Evolutionary conservation across 371 early-diverging fungal genomes (phyloP).

Genomic region (Actinomucor elegans): DNA sequence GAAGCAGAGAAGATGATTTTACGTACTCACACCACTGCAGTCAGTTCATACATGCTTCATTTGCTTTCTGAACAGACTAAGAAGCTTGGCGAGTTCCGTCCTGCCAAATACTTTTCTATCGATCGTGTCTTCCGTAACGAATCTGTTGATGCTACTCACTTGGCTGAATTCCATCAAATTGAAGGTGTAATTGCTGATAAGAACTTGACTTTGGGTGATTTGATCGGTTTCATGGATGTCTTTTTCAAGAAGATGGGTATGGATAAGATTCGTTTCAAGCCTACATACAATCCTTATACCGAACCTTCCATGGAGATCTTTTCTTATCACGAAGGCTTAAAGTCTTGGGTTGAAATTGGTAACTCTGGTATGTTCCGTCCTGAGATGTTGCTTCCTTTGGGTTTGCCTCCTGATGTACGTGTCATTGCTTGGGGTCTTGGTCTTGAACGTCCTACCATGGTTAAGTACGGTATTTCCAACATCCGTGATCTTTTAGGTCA

Average conservation of each 20-base stretch:
- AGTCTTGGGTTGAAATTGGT: slow-evolving; percentile 99
- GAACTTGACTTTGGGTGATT: slow-evolving; percentile 93
- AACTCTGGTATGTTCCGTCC: slow-evolving; percentile 99
- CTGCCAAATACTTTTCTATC: slow-evolving; percentile 99
- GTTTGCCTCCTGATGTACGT: slow-evolving; percentile 94
- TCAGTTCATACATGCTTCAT: slow-evolving; percentile 93
- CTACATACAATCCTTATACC: slow-evolving; percentile 99
- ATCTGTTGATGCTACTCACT: slow-evolving; percentile 98
- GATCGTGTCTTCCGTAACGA: slow-evolving; percentile 99
- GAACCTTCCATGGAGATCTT: slow-evolving; percentile 99
- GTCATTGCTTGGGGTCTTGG: slow-evolving; percentile 99
- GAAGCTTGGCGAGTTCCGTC: slow-evolving; percentile 70
- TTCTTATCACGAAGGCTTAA: slow-evolving; percentile 95
- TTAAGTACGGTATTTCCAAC: slow-evolving; percentile 97
- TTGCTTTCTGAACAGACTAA: slow-evolving; percentile 85
- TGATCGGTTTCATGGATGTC: slow-evolving; percentile 96
- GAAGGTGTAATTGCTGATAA: slow-evolving; percentile 99
- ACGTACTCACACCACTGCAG: slow-evolving; percentile 99
- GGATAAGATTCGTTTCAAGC: slow-evolving; percentile 98
- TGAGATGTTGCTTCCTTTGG: slow-evolving; percentile 98
- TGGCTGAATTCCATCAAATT: slow-evolving; percentile 99
- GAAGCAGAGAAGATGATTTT: slow-evolving; percentile 97
- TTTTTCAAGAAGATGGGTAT: slow-evolving; percentile 99
- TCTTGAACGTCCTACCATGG: slow-evolving; percentile 99
- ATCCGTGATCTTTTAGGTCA: slow-evolving; percentile 99